Conservation (phyloP, 2,329 filamentous ascomycete genomes). For the Cladophialophora yegresii region DNA sequence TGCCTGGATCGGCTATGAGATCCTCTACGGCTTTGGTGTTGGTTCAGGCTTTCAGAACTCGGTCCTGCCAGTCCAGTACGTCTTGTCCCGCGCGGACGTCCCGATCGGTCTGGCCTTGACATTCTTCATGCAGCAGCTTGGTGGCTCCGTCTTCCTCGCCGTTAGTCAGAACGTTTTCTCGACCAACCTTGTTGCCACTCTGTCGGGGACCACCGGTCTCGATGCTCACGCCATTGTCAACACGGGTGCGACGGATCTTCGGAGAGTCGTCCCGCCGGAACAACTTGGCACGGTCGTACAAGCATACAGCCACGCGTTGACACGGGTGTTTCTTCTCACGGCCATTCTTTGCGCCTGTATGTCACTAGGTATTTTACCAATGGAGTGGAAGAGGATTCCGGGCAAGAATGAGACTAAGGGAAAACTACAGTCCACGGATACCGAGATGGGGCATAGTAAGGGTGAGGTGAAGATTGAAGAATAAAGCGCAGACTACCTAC, state of each 20-base stretch:
- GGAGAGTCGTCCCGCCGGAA: slow-evolving; percentile 34
- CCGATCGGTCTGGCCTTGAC: slow-evolving; percentile 39
- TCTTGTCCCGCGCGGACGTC: slow-evolving; percentile 36
- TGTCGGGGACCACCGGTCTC: slow-evolving; percentile 26
- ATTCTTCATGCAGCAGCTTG: slow-evolving; percentile 42
- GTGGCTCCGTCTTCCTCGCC: slow-evolving; percentile 40
- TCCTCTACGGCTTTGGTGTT: slow-evolving; percentile 38
- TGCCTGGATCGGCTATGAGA: slow-evolving; percentile 41
- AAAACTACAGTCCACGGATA: neutral
- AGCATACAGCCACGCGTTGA: slow-evolving; percentile 33
- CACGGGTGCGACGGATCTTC: slow-evolving; percentile 37
- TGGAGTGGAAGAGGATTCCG: slow-evolving; percentile 7
- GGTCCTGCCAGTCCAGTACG: slow-evolving; percentile 38
- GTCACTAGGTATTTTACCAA: neutral
- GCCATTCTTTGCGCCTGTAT: neutral
- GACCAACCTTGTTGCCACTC: slow-evolving; percentile 34
- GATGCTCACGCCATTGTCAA: slow-evolving; percentile 36
- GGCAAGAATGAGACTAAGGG: neutral
- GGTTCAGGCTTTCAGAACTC: slow-evolving; percentile 35
- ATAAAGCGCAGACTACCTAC: neutral
- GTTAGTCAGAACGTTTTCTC: slow-evolving; percentile 39
- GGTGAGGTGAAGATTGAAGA: neutral
- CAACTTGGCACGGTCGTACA: slow-evolving; percentile 36
- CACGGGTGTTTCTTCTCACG: slow-evolving; percentile 4
- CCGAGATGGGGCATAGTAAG: neutral